Conservation (phyloP, 106 monocot species). For the Cymbidium sinense region DNA sequence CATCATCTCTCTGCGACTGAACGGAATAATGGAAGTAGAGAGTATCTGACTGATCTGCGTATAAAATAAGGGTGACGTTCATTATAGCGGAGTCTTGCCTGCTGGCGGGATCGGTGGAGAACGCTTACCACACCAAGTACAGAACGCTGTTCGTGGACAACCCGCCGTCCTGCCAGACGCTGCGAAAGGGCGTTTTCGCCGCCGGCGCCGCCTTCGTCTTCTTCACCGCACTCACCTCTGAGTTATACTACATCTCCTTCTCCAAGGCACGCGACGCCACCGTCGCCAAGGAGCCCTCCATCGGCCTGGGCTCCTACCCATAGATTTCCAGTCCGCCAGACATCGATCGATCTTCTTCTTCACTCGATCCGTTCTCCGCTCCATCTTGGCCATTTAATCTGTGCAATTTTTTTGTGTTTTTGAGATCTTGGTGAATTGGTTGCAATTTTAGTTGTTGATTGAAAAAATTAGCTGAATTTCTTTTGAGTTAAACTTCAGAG, state of each 20-base stretch:
- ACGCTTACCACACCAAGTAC: slow-evolving; percentile 78
- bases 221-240: slow-evolving; percentile 59
- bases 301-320: slow-evolving; percentile 44
- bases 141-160: slow-evolving; percentile 16
- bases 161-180: slow-evolving; percentile 44
- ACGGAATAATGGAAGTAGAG: too few relatives aligned
- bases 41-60: too few relatives aligned
- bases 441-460: too few relatives aligned
- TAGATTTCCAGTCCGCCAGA: too few relatives aligned
- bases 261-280: slow-evolving; percentile 33
- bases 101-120: slow-evolving; percentile 70
- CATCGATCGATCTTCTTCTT: too few relatives aligned
- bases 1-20: too few relatives aligned
- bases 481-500: too few relatives aligned
- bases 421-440: too few relatives aligned
- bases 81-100: slow-evolving; percentile 72
- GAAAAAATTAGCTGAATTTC: too few relatives aligned
- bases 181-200: slow-evolving; percentile 72
- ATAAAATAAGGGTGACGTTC: slow-evolving; percentile 56
- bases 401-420: too few relatives aligned
- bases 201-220: slow-evolving; percentile 77
- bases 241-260: slow-evolving; percentile 47
- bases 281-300: slow-evolving; percentile 24
- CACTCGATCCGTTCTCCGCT: too few relatives aligned
- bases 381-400: too few relatives aligned